Base-by-base conservation (phyloP, 345 rosid species). In the Lumnitzera littorea region DNA sequence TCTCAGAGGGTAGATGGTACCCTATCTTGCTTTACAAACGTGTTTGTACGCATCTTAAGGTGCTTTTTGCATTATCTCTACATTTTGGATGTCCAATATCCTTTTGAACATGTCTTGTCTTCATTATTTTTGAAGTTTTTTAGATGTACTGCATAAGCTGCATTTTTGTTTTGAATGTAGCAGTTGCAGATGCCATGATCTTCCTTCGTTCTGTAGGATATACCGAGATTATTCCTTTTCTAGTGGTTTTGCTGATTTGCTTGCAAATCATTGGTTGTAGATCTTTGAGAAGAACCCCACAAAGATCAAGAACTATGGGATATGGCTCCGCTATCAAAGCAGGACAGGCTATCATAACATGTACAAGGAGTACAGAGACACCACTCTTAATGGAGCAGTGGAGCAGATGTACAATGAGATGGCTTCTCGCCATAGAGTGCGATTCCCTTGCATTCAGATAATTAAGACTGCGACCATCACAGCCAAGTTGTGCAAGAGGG, bases 401-500 rank as follows among this genome's bases (percentile, higher is more conserved):
- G 76, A 72, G 50, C 69, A 72, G 24, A 72, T 72, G 72, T 68
- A 72, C 62, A 72, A 50, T 12, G 76, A 72, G 63, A 72, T 72
- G 76, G 72, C 76, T 0, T 72, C 72, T 48, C 69, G 72, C 16
- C 76, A 72, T 55, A 72, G 69, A 20, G 76, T 68, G 2, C 59
- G 72, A 69, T 72, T 64, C 53, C 76, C 72, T 1, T 72, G 72
- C 63, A 72, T 72, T 17, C 72, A 72, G 69, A 64, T 72, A 48
- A 72, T 72, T 48, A 63, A 72, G 63, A 72, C 72, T 15, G 72
- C 69, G 3, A 72, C 76, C 10, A 56, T 72, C 62, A 69, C 63
- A 0, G 72, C 76, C 3, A 72, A 72, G 69, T 72, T 72, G 2
- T 72, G 76, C 69, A 72, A 72, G 69, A 72, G 72, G 58, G 76